Base-by-base conservation (phyloP, 2,329 filamentous ascomycete species). In the Daldinia eschscholtzii region DNA sequence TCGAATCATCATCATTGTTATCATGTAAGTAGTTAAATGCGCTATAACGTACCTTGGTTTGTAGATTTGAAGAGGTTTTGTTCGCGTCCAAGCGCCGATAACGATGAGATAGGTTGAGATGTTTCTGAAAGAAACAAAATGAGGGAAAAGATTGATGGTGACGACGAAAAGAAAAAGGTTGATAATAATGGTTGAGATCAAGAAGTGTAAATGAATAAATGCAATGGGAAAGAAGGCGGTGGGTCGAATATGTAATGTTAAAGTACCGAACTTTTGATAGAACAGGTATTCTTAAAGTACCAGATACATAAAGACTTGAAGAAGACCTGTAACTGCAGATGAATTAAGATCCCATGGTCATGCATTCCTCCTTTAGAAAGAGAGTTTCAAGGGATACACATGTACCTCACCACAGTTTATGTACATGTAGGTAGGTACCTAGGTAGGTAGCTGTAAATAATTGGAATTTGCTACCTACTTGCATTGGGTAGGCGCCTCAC, bases 381-480 rank as follows among this genome's bases (percentile, higher is more conserved):
- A 41, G 48, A 53, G 65, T 70, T 70, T 70, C 68, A 68, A 63
- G 65, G 56, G 59, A 65, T 53, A 59, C 20, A 12, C 61, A 67
- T 61, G 67, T 70, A 69, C 63, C 58, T 65, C 20, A 23, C 20
- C 20, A 23, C 2, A 23, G 20, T 23, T 23, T 23, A 23, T 23
- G 20, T 23, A 23, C 20, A 23, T 23, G 20, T 23, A 23, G 20
- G 20, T 23, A 23, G 20, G 20, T 23, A 23, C 20, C n/a, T n/a
- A n/a, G n/a, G n/a, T n/a, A 23, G 1, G 20, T 23, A 20, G 26
- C 55, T 44, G 33, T 12, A 53, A 55, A 50, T 26, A 23, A 48
- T 37, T 53, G 42, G 42, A 46, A 50, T 28, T 28, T 50, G 26
- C 33, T 35, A 35, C 4, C 56, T 65, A 62, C 62, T 71, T 46